A percentile compares a stretch with the other conserved stretches of the same genome.
Evolutionary conservation across 345 rosid species (phyloP).

Genomic region (Eucalyptus tenuipes): DNA sequence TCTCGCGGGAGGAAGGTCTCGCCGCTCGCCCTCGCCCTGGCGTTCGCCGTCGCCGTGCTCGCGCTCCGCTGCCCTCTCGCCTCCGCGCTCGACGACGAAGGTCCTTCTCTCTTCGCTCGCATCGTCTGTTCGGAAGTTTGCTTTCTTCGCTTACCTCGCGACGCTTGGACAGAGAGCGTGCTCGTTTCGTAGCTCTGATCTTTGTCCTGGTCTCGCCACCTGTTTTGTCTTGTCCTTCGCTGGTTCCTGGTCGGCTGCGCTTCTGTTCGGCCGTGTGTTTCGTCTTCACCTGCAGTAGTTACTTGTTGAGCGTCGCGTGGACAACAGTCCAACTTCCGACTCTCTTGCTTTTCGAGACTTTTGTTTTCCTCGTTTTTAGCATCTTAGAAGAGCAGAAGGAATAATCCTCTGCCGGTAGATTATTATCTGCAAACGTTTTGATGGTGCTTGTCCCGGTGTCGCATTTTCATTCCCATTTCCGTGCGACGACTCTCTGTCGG

Average conservation of each 20-base stretch:
- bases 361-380: neutral
- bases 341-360: neutral
- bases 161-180: neutral
- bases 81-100: slow-evolving; percentile 43
- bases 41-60: slow-evolving; percentile 1
- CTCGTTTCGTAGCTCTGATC: neutral
- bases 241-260: neutral
- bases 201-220: neutral
- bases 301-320: neutral
- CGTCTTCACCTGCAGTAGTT: neutral
- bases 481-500: neutral
- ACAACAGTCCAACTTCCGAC: neutral
- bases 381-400: neutral
- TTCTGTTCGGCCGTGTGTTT: neutral
- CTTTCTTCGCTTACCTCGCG: neutral
- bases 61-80: slow-evolving; percentile 20
- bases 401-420: neutral
- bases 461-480: neutral
- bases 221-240: neutral
- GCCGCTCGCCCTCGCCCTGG: neutral
- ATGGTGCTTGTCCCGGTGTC: neutral
- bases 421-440: neutral
- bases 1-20: neutral
- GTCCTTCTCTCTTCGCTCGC: slow-evolving; percentile 1
- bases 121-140: neutral